Evolutionary conservation across 345 rosid species (phyloP).

Genomic region (Syzygium jambos): DNA sequence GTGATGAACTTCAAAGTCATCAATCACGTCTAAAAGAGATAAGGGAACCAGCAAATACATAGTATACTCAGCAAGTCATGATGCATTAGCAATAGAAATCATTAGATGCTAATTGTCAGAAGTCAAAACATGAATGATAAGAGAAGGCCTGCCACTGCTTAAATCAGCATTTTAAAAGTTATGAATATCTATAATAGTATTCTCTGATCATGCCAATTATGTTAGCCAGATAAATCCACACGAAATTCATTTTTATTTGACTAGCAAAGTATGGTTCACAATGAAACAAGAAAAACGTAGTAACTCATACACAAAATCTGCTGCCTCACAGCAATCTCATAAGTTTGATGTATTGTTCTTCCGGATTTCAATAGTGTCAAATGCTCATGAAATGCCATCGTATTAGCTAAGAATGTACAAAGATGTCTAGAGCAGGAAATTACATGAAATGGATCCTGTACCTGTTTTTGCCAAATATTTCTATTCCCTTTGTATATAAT

Average conservation of each 20-base stretch:
- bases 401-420: not conserved
- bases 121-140: not conserved
- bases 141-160: not conserved
- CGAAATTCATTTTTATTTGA: not conserved
- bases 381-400: not conserved
- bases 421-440: not conserved
- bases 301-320: not conserved
- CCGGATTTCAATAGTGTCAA: not conserved
- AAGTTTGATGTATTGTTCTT: not conserved
- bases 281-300: not conserved
- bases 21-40: not conserved
- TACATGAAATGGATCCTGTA: constrained; percentile 6
- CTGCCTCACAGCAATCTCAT: not conserved
- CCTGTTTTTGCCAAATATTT: constrained; percentile 99
- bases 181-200: not conserved
- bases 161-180: not conserved
- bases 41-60: not conserved
- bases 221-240: not conserved
- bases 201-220: not conserved
- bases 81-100: not conserved
- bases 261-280: not conserved
- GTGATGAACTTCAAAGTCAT: not conserved
- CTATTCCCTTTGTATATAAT: constrained; percentile 83
- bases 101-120: not conserved
- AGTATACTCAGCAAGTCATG: not conserved